Base-by-base conservation (phyloP, 495 filamentous ascomycete genomes). In the Cercophora newfieldiana region DNA sequence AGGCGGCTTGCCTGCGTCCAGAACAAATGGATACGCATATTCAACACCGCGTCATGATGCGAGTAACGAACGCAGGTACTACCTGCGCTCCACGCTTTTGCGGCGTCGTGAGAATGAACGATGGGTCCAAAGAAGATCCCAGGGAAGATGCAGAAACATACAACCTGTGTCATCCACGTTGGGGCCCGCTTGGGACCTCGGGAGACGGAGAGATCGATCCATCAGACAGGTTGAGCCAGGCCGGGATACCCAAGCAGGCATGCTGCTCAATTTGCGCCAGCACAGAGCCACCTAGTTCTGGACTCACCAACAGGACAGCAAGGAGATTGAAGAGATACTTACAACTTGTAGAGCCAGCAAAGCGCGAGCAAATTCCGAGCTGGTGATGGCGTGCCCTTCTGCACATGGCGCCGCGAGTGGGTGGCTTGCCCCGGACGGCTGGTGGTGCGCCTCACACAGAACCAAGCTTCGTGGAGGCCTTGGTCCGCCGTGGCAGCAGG, bases 391-490 rank as follows among this genome's bases (percentile, higher is more conserved):
- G 5, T 18, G 24, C 25, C 47, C 48, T 53, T 37, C 14, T 60
- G 29, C 3, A n/a, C 33, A 2, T 29, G 29, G n/a, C 18, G 33
- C 14, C 4, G 21, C 18, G 7, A 24, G 24, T 29, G 2, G 14
- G 28, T 30, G 21, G n/a, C 25, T 65, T 47, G 64, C 59, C 60
- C 55, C n/a, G 55, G 53, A 3, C 59, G 59, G 58, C 62, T 53
- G 49, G 56, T n/a, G 49, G 33, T 6, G 25, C 59, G 59, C 66
- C 66, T 59, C 60, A 18, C 37, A 21, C n/a, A 51, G 26, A 50
- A 60, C 37, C 66, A 71, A 71, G 65, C 68, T 66, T 68, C 56
- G 61, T 69, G 58, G 58, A 61, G 31, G 59, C 64, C 70, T 68
- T 72, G 65, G 65, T 58, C 37, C 47, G 59, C 64, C 37, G 26